Conservation (phyloP, 1,284 basidiomycete genomes). For the Erythrobasidium hasegawianum region DNA sequence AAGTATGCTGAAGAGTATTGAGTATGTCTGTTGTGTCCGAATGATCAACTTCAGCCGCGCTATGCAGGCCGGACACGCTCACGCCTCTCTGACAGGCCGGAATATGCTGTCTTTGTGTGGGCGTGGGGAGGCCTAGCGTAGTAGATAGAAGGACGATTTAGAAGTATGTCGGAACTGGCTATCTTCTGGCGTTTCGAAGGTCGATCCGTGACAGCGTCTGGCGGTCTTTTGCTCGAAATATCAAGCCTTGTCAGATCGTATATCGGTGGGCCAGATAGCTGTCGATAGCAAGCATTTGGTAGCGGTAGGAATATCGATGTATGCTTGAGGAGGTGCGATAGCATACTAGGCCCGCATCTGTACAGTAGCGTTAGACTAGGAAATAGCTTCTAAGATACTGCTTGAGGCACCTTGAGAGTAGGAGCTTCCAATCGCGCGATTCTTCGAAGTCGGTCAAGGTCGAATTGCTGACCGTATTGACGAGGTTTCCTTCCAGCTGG, state of each 20-base stretch:
- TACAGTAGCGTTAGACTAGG: not conserved
- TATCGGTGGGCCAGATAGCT: slow-evolving; percentile 68
- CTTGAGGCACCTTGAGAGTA: slow-evolving; percentile 59
- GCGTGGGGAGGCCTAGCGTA: not conserved
- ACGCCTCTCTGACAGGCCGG: not conserved
- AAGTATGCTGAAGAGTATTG: not conserved
- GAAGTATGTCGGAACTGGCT: slow-evolving; percentile 20
- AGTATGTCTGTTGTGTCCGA: slow-evolving; percentile 5
- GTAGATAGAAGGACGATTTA: not conserved
- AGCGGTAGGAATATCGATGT: slow-evolving; percentile 68
- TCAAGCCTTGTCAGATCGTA: slow-evolving; percentile 48
- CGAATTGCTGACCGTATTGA: slow-evolving; percentile 68
- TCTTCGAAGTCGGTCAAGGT: slow-evolving; percentile 61
- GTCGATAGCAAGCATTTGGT: slow-evolving; percentile 73
- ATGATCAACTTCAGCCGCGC: slow-evolving; percentile 42
- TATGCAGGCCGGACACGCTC: not conserved
- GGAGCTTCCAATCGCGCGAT: slow-evolving; percentile 61
- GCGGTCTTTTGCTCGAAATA: not conserved
- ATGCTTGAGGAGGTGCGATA: slow-evolving; percentile 68
- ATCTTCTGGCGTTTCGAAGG: not conserved
- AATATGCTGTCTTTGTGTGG: slow-evolving; percentile 51
- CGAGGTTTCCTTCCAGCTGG: slow-evolving; percentile 49
- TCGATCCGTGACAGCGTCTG: not conserved
- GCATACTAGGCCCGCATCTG: slow-evolving; percentile 66
- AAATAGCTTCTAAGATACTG: too few relatives aligned